Conservation (phyloP, 1,139 yeast genomes). For the Suzukiozyma palmioleophila region DNA sequence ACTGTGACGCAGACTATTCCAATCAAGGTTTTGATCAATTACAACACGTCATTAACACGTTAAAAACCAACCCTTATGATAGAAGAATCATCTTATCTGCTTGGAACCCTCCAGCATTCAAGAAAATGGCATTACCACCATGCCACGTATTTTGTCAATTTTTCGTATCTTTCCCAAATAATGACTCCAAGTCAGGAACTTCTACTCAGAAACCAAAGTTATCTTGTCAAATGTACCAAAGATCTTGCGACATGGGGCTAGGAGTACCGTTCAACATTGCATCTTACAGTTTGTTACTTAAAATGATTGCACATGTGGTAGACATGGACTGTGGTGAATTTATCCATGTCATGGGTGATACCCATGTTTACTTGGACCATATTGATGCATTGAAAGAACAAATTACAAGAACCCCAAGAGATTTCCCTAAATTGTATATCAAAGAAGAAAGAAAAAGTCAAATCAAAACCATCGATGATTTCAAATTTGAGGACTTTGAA, state of each 20-base stretch:
- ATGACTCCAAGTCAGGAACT: conserved; percentile 15
- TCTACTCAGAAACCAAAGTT: conserved; percentile 51
- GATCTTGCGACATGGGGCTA: conserved; percentile 99
- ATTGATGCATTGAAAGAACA: conserved; percentile 86
- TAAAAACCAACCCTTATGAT: conserved; percentile 87
- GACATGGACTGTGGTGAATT: conserved; percentile 95
- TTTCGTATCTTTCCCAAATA: conserved; percentile 74
- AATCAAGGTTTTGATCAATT: conserved; percentile 92
- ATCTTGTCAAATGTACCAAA: conserved; percentile 86
- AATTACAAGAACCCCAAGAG: conserved; percentile 64
- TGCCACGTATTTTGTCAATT: conserved; percentile 97
- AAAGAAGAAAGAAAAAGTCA: conserved; percentile 45
- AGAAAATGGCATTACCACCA: conserved; percentile 95
- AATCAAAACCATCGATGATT: conserved; percentile 76
- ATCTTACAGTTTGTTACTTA: conserved; percentile 85
- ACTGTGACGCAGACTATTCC: conserved; percentile 81
- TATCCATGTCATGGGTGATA: conserved; percentile 93
- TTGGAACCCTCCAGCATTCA: conserved; percentile 96
- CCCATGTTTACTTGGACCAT: conserved; percentile 91
- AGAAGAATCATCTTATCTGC: conserved; percentile 93
- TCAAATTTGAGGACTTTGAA: conserved; percentile 81
- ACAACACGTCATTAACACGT: conserved; percentile 68
- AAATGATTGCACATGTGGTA: conserved; percentile 92
- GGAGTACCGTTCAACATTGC: conserved; percentile 99
- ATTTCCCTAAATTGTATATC: conserved; percentile 74